Percentiles rank a stretch among this genome's conserved stretches.
phyloP scores from a whole-genome alignment of 1,284 basidiomycete species.

The Blastosporella zonata region DNA sequence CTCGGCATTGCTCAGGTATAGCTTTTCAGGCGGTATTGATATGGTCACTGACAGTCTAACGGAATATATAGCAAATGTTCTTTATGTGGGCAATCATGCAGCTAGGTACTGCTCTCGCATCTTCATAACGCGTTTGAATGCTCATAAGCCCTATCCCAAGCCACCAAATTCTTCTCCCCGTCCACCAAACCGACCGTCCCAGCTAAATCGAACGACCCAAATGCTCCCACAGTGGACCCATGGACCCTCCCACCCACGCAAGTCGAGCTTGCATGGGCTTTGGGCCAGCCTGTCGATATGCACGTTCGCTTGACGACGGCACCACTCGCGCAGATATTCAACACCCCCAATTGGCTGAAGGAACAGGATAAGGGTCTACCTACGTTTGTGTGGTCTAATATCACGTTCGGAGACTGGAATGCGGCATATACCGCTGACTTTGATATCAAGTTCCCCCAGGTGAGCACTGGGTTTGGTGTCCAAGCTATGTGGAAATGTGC shows the following conservation, averaged over 20 bases:
- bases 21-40: constrained; percentile 1
- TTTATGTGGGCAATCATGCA: constrained; percentile 61
- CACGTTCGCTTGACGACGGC: constrained; percentile 75
- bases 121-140: background rate
- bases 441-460: constrained; percentile 71
- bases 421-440: constrained; percentile 65
- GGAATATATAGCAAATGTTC: constrained; percentile 55
- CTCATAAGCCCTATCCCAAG: constrained; percentile 27
- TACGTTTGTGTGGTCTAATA: constrained; percentile 75
- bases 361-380: constrained; percentile 55
- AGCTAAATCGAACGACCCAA: constrained; percentile 26
- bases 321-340: constrained; percentile 57
- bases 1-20: constrained; percentile 50
- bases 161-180: constrained; percentile 40
- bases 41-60: background rate
- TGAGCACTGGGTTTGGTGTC: constrained; percentile 29
- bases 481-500: background rate
- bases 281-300: constrained; percentile 62
- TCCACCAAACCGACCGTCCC: constrained; percentile 26
- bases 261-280: constrained; percentile 53
- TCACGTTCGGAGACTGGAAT: constrained; percentile 81
- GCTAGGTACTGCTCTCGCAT: constrained; percentile 40
- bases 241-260: constrained; percentile 50
- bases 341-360: constrained; percentile 44
- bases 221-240: constrained; percentile 35